Conservation (phyloP, 169 alveolate genomes). For the Eimeria brunetti region DNA sequence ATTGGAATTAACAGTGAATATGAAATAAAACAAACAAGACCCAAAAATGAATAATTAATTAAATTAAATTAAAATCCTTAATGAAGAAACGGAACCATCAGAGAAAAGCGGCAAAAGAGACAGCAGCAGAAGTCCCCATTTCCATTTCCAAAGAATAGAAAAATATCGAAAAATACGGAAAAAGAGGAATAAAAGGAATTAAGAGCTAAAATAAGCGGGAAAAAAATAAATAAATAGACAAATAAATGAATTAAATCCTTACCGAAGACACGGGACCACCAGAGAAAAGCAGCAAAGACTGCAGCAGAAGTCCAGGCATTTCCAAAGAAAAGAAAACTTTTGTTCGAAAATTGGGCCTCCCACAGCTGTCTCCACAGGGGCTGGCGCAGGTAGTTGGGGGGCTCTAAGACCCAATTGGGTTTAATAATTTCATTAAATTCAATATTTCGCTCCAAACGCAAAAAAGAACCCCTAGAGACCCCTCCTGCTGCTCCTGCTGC, state of each 20-base stretch:
- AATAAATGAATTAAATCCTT: neutral
- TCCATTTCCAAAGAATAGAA: no score
- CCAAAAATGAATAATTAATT: neutral
- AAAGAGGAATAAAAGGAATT: neutral
- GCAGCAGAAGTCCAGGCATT: slow-evolving; percentile 93
- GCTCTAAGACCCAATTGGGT: slow-evolving; percentile 90
- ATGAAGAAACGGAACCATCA: no score
- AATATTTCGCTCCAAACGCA: slow-evolving; percentile 82
- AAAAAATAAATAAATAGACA: neutral
- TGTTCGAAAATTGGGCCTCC: slow-evolving; percentile 90
- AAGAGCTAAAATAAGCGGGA: no score
- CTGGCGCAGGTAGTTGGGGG: slow-evolving; percentile 90
- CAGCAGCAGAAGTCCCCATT: no score
- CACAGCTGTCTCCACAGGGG: slow-evolving; percentile 91
- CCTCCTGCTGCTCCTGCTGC: neutral
- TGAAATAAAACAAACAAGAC: neutral
- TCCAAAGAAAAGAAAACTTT: slow-evolving; percentile 89
- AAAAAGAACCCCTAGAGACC: neutral
- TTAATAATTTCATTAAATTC: slow-evolving; percentile 85
- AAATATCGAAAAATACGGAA: no score
- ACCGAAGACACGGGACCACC: slow-evolving; percentile 91
- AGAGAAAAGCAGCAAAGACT: slow-evolving; percentile 89
- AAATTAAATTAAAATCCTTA: no score
- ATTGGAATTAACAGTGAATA: no score
- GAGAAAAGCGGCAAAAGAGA: no score